A percentile compares a stretch with the other conserved stretches of the same genome.
These are phyloP conservation scores for Neurospora sp. DNA, from an alignment of 495 filamentous ascomycete genomes.

Conservation along the genomic window DNA sequence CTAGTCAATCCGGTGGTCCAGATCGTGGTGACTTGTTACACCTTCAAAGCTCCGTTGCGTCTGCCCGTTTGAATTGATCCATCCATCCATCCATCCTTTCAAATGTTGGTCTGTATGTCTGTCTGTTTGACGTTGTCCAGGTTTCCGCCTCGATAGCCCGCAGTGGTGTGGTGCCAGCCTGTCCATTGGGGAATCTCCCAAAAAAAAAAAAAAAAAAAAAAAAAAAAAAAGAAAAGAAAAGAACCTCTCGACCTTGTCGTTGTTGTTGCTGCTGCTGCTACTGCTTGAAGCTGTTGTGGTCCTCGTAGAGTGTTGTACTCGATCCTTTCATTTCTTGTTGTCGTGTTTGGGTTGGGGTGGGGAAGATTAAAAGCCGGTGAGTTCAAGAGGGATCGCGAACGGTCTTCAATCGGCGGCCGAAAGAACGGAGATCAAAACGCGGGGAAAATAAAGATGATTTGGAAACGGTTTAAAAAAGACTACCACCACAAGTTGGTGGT, in stretches of 20 bases:
- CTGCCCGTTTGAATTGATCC: not conserved
- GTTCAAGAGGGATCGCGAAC: not conserved
- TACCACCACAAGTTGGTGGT: not conserved
- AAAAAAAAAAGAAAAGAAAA: not conserved
- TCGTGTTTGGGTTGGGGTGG: not conserved
- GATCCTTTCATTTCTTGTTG: not conserved
- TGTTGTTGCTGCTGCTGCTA: not conserved
- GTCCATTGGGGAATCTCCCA: not conserved
- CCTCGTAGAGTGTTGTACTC: not conserved
- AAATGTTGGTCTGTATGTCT: not conserved
- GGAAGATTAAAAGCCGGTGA: not conserved
- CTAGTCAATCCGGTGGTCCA: not conserved
- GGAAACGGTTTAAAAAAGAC: not conserved
- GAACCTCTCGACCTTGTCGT: not conserved
- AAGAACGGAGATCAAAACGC: not conserved
- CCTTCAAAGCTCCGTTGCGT: not conserved
- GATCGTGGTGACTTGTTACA: not conserved
- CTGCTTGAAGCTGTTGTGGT: not conserved
- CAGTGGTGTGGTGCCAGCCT: not conserved
- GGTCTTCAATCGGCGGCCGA: not conserved
- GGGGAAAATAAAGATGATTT: not conserved
- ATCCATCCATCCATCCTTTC: not conserved
- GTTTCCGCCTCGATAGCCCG: not conserved
- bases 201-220: not conserved
- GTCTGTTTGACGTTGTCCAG: not conserved